Evolutionary conservation across 306 rosid genomes (phyloP), one percentile per base, ranked within the genome.

Genomic region (Chamaecrista fasciculata): DNA sequence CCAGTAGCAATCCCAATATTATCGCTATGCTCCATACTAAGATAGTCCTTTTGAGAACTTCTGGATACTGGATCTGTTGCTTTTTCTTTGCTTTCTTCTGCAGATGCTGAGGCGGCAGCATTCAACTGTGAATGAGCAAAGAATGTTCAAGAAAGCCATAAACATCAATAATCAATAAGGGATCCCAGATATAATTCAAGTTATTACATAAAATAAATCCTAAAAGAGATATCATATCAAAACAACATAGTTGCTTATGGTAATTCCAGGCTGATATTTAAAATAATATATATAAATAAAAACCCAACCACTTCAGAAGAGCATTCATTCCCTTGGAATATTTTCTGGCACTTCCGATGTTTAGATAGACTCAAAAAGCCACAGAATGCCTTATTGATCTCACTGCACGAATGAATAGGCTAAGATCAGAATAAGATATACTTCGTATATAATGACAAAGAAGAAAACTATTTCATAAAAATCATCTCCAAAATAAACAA

Each of bases 341-440:
- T 79, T 49, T 78, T 79, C 70, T 72, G 66, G 71, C 77, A 72
- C 33, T 49, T 80, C 56, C 71, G 70, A 77, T 66, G 64, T 34
- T 81, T 85, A 31, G 78, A 77, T 62, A 78, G 87, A 71, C 75
- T 59, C 39, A 83, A 74, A 80, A 93, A 90, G 69, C 97, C 98
- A 76, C 97, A 88, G 70, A 93, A 90, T 25, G 98, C 96, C 80
- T 93, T 93, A 48, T 90, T 90, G 66, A 72, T 78, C 84, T 93
- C 98, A 80, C 98, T 93, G 85, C 81, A 51, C 74, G 73, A 84
- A 75, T 43, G 74, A 81, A 74, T 34, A 75, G 73, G 66, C 37
- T n/a, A 8, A 16, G 43, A 24, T 81, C 52, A 70, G 56, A 12
- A 57, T 52, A 59, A 21, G 26, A 67, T 78, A 53, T 4, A 68